phyloP scores from a whole-genome alignment of 2,329 filamentous ascomycete genomes.

The Aureobasidium pullulans region DNA sequence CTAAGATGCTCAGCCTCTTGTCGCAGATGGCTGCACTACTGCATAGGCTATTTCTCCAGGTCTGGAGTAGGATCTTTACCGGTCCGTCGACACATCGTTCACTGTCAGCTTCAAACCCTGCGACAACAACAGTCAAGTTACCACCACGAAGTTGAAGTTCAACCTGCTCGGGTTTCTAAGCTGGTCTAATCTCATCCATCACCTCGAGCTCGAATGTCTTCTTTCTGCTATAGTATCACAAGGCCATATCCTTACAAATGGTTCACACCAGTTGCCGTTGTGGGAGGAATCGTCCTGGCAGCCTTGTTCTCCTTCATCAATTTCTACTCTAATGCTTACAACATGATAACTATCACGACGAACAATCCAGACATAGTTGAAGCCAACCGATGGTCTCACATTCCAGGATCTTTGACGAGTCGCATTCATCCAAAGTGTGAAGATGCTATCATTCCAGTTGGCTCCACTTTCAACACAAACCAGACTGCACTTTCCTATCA shows the following conservation, averaged over 20 bases:
- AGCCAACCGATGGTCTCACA: neutral
- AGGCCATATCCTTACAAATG: neutral
- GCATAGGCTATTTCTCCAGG: no score
- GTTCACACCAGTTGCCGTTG: neutral
- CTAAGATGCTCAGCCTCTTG: no score
- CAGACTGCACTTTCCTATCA: neutral
- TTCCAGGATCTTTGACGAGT: neutral
- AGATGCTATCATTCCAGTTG: neutral
- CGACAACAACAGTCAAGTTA: no score
- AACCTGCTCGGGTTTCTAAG: no score
- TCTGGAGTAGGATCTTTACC: no score
- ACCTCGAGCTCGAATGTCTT: no score
- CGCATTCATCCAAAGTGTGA: neutral
- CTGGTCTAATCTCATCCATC: no score
- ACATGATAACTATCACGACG: neutral
- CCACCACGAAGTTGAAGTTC: no score
- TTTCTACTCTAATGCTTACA: neutral
- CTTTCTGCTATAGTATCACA: neutral
- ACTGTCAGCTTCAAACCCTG: no score
- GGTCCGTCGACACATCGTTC: no score
- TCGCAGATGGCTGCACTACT: no score
- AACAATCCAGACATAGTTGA: neutral
- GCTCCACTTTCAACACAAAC: neutral
- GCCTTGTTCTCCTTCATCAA: neutral
- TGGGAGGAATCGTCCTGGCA: neutral